phyloP scores from a whole-genome alignment of 1,139 yeast species.

The Pichia cactophila region DNA sequence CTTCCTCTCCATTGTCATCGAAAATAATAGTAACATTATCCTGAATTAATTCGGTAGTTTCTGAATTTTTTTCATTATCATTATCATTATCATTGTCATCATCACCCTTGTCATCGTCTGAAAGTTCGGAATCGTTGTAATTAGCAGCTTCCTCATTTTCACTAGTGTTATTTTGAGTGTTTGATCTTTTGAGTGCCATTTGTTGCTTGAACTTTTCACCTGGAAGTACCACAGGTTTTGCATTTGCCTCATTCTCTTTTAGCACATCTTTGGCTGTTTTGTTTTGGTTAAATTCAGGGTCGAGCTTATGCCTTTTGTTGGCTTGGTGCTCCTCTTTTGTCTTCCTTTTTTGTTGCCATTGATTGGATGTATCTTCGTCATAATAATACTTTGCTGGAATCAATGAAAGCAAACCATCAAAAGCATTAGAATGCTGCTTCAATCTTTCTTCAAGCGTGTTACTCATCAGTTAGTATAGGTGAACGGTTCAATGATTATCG shows the following conservation, averaged over 20 bases:
- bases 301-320: constrained; percentile 64
- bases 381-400: constrained; percentile 93
- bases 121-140: constrained; percentile 11
- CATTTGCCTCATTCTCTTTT: constrained; percentile 48
- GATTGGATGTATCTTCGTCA: constrained; percentile 67
- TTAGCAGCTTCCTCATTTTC: constrained; percentile 14
- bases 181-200: background rate
- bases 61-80: constrained; percentile 18
- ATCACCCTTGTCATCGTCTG: constrained; percentile 10
- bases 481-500: background rate
- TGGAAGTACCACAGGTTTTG: constrained; percentile 55
- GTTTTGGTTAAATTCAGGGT: constrained; percentile 52
- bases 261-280: constrained; percentile 64
- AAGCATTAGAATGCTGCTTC: constrained; percentile 77
- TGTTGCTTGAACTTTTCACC: constrained; percentile 24
- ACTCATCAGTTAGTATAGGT: constrained; percentile 15
- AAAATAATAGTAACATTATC: constrained; percentile 47
- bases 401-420: constrained; percentile 80
- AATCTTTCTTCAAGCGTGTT: constrained; percentile 68
- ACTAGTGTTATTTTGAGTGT: constrained; percentile 12
- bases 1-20: constrained; percentile 15
- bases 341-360: constrained; percentile 77
- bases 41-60: constrained; percentile 25
- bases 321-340: constrained; percentile 56
- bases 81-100: constrained; percentile 9